phyloP scores from a whole-genome alignment of 2,329 filamentous ascomycete species.

The Pezizomycotina sp. region DNA sequence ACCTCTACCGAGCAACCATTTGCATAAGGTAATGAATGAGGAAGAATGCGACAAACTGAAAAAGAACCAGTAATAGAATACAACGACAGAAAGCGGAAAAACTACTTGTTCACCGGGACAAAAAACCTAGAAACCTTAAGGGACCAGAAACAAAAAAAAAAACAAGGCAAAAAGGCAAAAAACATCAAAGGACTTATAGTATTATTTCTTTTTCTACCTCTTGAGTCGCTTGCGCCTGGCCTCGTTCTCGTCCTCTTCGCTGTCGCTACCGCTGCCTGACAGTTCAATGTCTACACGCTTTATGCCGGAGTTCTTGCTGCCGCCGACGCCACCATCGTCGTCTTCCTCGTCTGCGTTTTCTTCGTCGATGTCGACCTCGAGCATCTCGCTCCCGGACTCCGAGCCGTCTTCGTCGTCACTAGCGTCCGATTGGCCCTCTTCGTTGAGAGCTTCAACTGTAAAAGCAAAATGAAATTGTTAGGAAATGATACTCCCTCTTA shows the following conservation, averaged over 20 bases:
- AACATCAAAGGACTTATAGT: conserved; percentile 2
- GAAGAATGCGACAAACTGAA: background rate
- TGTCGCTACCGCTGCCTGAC: conserved; percentile 7
- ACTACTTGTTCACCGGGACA: background rate
- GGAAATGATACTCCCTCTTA: conserved; percentile 13
- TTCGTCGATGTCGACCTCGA: conserved; percentile 27
- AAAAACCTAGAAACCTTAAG: background rate
- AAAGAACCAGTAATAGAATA: background rate
- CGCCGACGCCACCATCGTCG: conserved; percentile 16
- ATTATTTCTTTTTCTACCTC: no score
- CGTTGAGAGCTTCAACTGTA: conserved; percentile 52
- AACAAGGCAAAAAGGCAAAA: background rate
- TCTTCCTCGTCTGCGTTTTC: conserved; percentile 24
- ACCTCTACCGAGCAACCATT: no score
- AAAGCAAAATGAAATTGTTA: no score
- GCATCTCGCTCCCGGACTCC: conserved; percentile 32
- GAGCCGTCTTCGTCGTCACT: conserved; percentile 42
- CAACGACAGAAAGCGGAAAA: background rate
- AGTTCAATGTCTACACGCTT: conserved; percentile 20
- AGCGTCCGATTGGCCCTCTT: conserved; percentile 39
- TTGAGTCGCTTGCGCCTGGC: conserved; percentile 14
- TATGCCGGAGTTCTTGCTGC: conserved; percentile 13
- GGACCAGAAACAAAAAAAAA: background rate
- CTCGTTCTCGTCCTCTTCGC: conserved; percentile 9
- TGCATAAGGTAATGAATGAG: background rate